Percentiles rank a stretch among this genome's conserved stretches.
Conservation (phyloP, 2,329 filamentous ascomycete species). For the Monosporascus cannonballus region DNA sequence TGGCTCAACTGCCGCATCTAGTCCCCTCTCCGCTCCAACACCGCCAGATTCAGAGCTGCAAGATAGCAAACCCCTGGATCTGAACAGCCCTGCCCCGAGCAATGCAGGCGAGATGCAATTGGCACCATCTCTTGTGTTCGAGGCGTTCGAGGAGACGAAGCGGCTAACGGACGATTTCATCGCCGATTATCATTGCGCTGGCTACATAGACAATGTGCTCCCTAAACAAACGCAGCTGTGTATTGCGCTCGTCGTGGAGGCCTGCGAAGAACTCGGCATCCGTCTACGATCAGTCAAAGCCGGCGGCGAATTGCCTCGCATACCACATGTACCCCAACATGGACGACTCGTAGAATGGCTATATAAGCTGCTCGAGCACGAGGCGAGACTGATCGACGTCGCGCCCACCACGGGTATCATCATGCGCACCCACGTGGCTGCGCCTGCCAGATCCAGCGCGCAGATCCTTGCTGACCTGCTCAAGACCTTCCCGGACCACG, state of each 20-base stretch:
- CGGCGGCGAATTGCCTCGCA: slow-evolving; percentile 14
- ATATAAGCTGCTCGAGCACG: slow-evolving; percentile 25
- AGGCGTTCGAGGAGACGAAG: slow-evolving; percentile 23
- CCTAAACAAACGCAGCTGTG: slow-evolving; percentile 16
- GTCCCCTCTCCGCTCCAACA: too few relatives aligned
- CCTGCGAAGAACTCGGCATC: slow-evolving; percentile 28
- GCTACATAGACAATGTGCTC: slow-evolving; percentile 20
- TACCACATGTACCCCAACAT: slow-evolving; percentile 22
- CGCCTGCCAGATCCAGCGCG: slow-evolving; percentile 14
- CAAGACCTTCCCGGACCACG: slow-evolving; percentile 15
- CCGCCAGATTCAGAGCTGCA: too few relatives aligned
- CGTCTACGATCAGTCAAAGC: slow-evolving; percentile 16
- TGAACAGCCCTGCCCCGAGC: not conserved
- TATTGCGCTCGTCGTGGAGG: slow-evolving; percentile 20
- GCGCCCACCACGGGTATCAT: slow-evolving; percentile 10
- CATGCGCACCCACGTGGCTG: slow-evolving; percentile 21
- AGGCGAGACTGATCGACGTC: slow-evolving; percentile 24
- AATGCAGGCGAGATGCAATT: not conserved
- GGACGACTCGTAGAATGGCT: slow-evolving; percentile 24
- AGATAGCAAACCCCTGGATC: not conserved
- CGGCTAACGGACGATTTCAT: slow-evolving; percentile 23
- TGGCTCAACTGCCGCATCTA: too few relatives aligned
- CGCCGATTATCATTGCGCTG: slow-evolving; percentile 15
- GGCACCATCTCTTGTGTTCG: slow-evolving; percentile 10
- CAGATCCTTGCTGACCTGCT: slow-evolving; percentile 18